Conservation (phyloP, 1,284 basidiomycete genomes). For the Ceratobasidium sp. region DNA sequence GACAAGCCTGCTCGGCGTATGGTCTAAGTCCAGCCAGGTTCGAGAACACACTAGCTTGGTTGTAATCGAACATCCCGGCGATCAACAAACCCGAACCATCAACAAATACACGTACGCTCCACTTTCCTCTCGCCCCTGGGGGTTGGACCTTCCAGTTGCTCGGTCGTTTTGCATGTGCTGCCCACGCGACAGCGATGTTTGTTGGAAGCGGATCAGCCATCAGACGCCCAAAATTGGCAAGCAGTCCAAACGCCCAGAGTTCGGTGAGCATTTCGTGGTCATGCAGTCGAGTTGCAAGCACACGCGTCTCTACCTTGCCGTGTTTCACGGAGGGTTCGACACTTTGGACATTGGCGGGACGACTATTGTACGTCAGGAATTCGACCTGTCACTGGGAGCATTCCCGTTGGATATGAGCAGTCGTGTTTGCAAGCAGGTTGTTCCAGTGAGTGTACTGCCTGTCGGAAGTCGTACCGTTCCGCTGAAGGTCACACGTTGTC, state of each 20-base stretch:
- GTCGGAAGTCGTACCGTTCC: not conserved
- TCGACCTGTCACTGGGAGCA: not conserved
- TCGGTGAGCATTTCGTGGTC: not conserved
- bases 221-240: not conserved
- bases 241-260: not conserved
- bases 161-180: not conserved
- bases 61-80: conserved; percentile 2
- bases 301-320: not conserved
- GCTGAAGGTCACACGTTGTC: too few relatives aligned
- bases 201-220: not conserved
- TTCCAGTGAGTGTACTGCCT: not conserved
- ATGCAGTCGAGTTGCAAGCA: not conserved
- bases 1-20: not conserved
- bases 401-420: conserved; percentile 1
- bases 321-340: not conserved
- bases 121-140: not conserved
- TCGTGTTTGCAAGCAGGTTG: not conserved
- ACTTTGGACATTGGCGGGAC: not conserved
- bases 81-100: not conserved
- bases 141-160: not conserved
- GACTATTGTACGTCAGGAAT: not conserved
- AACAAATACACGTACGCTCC: not conserved
- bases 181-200: not conserved
- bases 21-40: not conserved
- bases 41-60: conserved; percentile 10